Percentiles rank a stretch among this genome's conserved stretches.
These are phyloP conservation scores for Acmispon strigosus DNA, from an alignment of 306 rosid genomes.

Conservation along the genomic window DNA sequence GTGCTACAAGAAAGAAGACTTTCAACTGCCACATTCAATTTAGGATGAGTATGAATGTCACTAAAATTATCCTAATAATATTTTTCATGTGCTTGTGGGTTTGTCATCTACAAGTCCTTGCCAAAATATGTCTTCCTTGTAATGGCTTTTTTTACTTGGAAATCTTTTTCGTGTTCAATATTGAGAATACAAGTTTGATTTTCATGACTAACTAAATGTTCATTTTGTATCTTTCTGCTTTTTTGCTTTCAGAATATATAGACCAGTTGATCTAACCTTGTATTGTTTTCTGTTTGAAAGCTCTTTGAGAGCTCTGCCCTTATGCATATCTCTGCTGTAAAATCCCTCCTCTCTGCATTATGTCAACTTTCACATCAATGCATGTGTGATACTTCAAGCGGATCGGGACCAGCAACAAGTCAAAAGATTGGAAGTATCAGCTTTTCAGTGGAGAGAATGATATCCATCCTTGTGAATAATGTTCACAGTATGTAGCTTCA, in stretches of 20 bases:
- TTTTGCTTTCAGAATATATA: not conserved
- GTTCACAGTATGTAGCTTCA: slow-evolving; percentile 70
- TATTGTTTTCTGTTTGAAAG: slow-evolving; percentile 41
- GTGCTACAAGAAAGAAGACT: not conserved
- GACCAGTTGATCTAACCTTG: slow-evolving; percentile 29
- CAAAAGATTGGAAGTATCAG: slow-evolving; percentile 84
- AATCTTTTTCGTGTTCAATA: not conserved
- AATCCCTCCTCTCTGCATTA: slow-evolving; percentile 87
- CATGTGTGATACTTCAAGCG: slow-evolving; percentile 54
- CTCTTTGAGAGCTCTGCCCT: slow-evolving; percentile 95
- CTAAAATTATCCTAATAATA: not conserved
- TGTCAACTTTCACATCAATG: slow-evolving; percentile 87
- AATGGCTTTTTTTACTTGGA: not conserved
- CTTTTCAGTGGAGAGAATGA: slow-evolving; percentile 94
- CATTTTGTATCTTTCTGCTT: not conserved
- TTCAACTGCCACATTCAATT: slow-evolving; percentile 9
- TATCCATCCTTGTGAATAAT: slow-evolving; percentile 88
- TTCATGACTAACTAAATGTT: not conserved
- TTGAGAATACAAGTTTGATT: not conserved
- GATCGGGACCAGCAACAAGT: slow-evolving; percentile 56
- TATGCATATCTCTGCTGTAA: slow-evolving; percentile 86
- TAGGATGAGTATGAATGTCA: not conserved
- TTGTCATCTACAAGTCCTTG: slow-evolving; percentile 9
- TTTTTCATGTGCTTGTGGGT: not conserved
- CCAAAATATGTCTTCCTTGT: slow-evolving; percentile 8